Conservation (phyloP, 1,139 yeast species). For the Taphrina wiesneri region DNA sequence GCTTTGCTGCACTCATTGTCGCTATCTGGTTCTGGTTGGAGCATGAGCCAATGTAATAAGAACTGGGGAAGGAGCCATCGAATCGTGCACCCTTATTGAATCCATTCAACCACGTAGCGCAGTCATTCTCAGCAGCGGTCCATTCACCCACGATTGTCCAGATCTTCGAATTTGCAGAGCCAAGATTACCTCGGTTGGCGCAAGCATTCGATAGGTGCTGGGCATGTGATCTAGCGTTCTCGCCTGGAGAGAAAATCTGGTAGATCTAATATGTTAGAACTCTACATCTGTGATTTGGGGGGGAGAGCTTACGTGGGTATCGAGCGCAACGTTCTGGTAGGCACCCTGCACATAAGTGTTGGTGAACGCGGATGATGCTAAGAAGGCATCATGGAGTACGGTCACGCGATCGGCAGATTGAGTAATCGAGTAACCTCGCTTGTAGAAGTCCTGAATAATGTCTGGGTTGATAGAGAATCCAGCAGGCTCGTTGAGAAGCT, state of each 20-base stretch:
- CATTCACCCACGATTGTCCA: conserved; percentile 88
- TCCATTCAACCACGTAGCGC: conserved; percentile 83
- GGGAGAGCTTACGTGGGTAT: conserved; percentile 13
- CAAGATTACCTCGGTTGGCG: conserved; percentile 56
- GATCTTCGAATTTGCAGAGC: conserved; percentile 53
- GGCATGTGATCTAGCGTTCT: conserved; percentile 58
- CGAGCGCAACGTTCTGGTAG: conserved; percentile 27
- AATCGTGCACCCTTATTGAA: conserved; percentile 85
- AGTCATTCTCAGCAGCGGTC: conserved; percentile 92
- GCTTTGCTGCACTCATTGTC: conserved; percentile 37
- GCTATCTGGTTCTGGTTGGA: conserved; percentile 50
- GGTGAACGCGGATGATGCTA: not conserved
- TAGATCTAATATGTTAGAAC: conserved; percentile 53
- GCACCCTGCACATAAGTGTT: conserved; percentile 31
- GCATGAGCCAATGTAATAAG: conserved; percentile 57
- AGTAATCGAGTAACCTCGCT: conserved; percentile 56
- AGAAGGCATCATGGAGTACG: conserved; percentile 65
- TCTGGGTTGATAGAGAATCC: conserved; percentile 66
- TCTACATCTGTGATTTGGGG: too few relatives aligned
- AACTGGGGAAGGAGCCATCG: conserved; percentile 61
- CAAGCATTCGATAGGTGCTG: conserved; percentile 68
- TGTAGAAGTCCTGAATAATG: conserved; percentile 59
- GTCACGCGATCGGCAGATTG: conserved; percentile 45
- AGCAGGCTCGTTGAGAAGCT: conserved; percentile 86
- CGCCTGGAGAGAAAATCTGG: conserved; percentile 75